These are phyloP conservation scores for Parsonsia alboflavescens DNA, from an alignment of 257 asterid species.

Conservation along the genomic window DNA sequence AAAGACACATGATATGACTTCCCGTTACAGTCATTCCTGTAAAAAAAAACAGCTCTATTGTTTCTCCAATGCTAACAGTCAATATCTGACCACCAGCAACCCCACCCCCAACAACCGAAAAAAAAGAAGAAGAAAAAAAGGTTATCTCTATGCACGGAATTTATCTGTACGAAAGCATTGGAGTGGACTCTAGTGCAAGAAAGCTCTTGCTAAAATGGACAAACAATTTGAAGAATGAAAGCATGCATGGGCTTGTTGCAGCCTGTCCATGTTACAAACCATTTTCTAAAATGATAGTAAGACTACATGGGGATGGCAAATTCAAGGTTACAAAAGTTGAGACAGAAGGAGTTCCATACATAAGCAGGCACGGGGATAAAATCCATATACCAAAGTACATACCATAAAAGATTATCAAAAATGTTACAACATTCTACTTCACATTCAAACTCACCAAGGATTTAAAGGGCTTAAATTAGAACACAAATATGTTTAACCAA, in stretches of 20 bases:
- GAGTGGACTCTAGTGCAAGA: no score
- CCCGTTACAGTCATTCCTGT: neutral
- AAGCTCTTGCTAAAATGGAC: neutral
- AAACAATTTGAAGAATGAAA: neutral
- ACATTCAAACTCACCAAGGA: neutral
- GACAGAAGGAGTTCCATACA: neutral
- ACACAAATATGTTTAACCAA: neutral
- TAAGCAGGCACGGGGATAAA: neutral
- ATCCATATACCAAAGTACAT: neutral
- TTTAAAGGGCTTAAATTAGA: neutral
- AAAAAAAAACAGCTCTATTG: neutral
- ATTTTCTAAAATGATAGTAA: no score
- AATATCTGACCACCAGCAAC: no score
- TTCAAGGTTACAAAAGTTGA: neutral
- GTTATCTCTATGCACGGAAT: neutral
- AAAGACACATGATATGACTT: neutral
- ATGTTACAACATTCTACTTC: neutral
- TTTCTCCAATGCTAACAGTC: neutral
- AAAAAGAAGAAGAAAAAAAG: no score
- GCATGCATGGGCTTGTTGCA: neutral
- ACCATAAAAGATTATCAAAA: neutral
- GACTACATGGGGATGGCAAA: neutral
- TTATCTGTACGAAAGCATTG: neutral
- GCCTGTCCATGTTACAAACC: no score
- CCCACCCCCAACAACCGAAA: no score